Base-by-base conservation (phyloP, 2,329 filamentous ascomycete genomes). In the Tolypocladium amazonense region DNA sequence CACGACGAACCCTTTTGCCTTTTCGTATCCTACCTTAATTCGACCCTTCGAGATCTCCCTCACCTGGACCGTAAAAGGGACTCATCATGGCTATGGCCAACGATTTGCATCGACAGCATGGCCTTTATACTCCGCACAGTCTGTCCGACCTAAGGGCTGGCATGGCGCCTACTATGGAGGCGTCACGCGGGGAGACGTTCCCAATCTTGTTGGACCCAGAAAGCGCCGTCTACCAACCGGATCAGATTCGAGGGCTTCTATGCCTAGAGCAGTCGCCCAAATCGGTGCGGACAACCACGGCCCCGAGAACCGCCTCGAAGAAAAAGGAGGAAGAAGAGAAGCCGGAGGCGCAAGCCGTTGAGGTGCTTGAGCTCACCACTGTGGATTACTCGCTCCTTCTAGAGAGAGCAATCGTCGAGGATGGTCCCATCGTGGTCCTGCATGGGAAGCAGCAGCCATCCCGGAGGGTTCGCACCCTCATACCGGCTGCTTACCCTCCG, bases 401-500 rank as follows among this genome's bases (percentile, higher is more conserved):
- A 15, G 54, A 56, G 54, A 56, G 54, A 39, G 54, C 54, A 56
- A 39, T 56, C 54, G n/a, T 56, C 54, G 54, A 56, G 54, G 54
- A 56, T 23, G 54, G 54, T 39, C 54, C 54, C 54, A 56, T 56
- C 54, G 54, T 56, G 54, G 30, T 56, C 37, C 33, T 56, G 35
- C 54, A 56, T 39, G 54, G 38, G 25, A 37, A 56, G 54, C 54
- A 56, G 54, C 54, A 41, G 54, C 54, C 54, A 39, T 56, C 54
- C 54, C 30, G 38, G 54, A 56, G 54, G 54, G 54, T 56, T 56
- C 54, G 54, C 54, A 20, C 54, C 54, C 33, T 56, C 54, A 56
- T 56, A 56, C 54, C 20, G 54, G 54, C 54, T 56, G 54, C 54
- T 56, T 56, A 56, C 54, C 54, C 54, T 38, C 54, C 54, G 54